These are phyloP conservation scores for Collybia nuda DNA, from an alignment of 768 basidiomycete genomes.

Conservation along the genomic window DNA sequence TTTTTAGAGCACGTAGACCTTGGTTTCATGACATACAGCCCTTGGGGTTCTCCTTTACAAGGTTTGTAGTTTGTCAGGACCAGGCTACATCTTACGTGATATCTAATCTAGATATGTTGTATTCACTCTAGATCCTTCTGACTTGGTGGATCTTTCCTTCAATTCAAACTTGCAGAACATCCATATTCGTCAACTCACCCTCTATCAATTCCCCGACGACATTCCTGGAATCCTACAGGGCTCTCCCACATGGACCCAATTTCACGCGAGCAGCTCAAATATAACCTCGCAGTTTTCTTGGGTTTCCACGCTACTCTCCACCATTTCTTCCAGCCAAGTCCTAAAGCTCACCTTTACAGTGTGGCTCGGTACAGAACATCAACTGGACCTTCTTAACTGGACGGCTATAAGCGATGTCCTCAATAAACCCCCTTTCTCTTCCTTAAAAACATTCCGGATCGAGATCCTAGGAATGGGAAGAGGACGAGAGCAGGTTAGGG, in stretches of 20 bases:
- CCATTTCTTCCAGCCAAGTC: slow-evolving; percentile 18
- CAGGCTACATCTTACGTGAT: background rate
- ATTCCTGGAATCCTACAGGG: background rate
- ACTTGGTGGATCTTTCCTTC: slow-evolving; percentile 21
- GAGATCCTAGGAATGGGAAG: slow-evolving; percentile 29
- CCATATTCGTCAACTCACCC: slow-evolving; percentile 27
- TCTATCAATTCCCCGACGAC: slow-evolving; percentile 28
- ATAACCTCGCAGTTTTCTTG: slow-evolving; percentile 22
- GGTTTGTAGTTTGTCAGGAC: background rate
- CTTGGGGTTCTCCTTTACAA: slow-evolving; percentile 9
- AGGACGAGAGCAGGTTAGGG: slow-evolving; percentile 20
- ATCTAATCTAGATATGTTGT: background rate
- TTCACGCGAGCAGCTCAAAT: background rate
- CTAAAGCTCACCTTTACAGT: slow-evolving; percentile 23
- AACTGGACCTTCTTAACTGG: slow-evolving; percentile 33
- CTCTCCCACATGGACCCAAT: slow-evolving; percentile 3
- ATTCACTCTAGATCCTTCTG: slow-evolving; percentile 14
- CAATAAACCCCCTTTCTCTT: slow-evolving; percentile 4
- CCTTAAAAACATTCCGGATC: slow-evolving; percentile 19
- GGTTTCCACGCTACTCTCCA: slow-evolving; percentile 25
- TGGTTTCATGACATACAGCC: slow-evolving; percentile 22
- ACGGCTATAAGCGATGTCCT: slow-evolving; percentile 19
- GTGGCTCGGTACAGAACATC: slow-evolving; percentile 31
- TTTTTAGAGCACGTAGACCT: slow-evolving; percentile 28
- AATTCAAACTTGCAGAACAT: slow-evolving; percentile 24